Conservation (phyloP, 2,329 filamentous ascomycete genomes). For the Diaporthe citriasiana region DNA sequence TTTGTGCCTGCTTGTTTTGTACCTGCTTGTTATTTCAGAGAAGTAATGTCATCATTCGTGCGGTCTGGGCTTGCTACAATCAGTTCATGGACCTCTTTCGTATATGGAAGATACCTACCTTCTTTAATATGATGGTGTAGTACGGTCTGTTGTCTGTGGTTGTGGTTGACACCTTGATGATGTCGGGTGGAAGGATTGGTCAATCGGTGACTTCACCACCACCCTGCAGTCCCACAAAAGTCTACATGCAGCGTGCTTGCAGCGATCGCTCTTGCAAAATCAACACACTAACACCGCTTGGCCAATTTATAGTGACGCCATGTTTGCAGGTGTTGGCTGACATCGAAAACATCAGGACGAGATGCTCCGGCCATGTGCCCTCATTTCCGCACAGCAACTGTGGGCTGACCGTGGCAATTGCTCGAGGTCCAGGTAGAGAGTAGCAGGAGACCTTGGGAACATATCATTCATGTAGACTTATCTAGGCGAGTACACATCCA, state of each 20-base stretch:
- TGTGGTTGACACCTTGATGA: conserved; percentile 16
- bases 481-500: no score
- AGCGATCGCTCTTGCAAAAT: conserved; percentile 14
- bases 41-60: neutral
- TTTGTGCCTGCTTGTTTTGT: neutral
- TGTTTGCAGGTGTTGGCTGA: neutral
- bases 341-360: neutral
- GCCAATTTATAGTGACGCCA: neutral
- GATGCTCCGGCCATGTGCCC: neutral
- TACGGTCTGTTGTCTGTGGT: neutral
- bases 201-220: conserved; percentile 36
- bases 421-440: neutral
- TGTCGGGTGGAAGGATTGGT: conserved; percentile 6
- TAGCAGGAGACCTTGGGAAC: neutral
- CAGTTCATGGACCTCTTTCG: neutral
- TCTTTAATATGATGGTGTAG: neutral
- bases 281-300: neutral
- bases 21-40: neutral
- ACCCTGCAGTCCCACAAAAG: conserved; percentile 10
- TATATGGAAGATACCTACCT: no score
- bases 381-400: no score
- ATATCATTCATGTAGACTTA: neutral
- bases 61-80: neutral
- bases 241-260: neutral
- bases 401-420: neutral